Percentiles rank a stretch among this genome's conserved stretches.
Evolutionary conservation across 169 alveolate species (phyloP).

Genomic region (Plasmodium gallinaceum): DNA sequence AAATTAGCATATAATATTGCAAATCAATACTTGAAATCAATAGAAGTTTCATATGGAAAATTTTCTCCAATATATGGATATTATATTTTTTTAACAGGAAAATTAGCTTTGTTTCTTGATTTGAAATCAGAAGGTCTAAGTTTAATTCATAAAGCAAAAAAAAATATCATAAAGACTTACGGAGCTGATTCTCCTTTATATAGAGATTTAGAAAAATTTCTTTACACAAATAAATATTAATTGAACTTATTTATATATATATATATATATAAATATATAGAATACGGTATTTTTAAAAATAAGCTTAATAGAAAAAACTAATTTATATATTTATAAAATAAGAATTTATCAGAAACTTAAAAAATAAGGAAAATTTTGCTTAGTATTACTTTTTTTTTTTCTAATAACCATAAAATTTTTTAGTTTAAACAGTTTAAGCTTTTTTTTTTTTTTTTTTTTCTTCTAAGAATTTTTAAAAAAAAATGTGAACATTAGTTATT

Average conservation of each 20-base stretch:
- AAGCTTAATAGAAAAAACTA: too few species aligned
- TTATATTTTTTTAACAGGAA: conserved; percentile 67
- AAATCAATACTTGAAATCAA: conserved; percentile 59
- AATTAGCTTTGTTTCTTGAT: conserved; percentile 63
- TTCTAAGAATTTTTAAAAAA: too few species aligned
- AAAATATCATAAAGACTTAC: conserved; percentile 56
- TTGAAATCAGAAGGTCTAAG: conserved; percentile 42
- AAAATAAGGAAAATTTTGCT: too few species aligned
- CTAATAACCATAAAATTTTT: too few species aligned
- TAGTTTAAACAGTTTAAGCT: too few species aligned
- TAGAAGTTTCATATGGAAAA: conserved; percentile 65
- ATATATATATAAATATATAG: not conserved
- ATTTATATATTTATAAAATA: too few species aligned
- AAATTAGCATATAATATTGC: conserved; percentile 72
- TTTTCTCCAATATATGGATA: conserved; percentile 67
- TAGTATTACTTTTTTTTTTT: too few species aligned
- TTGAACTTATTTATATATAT: too few species aligned
- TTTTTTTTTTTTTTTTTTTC: too few species aligned
- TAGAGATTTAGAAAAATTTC: conserved; percentile 60
- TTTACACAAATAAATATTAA: conserved; percentile 59
- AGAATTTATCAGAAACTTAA: too few species aligned
- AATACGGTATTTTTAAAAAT: too few species aligned
- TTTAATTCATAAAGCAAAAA: conserved; percentile 62
- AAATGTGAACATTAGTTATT: too few species aligned
- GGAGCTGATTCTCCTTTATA: conserved; percentile 72